Base-by-base conservation (phyloP, 1,284 basidiomycete species). In the Prillingera fragicola region DNA sequence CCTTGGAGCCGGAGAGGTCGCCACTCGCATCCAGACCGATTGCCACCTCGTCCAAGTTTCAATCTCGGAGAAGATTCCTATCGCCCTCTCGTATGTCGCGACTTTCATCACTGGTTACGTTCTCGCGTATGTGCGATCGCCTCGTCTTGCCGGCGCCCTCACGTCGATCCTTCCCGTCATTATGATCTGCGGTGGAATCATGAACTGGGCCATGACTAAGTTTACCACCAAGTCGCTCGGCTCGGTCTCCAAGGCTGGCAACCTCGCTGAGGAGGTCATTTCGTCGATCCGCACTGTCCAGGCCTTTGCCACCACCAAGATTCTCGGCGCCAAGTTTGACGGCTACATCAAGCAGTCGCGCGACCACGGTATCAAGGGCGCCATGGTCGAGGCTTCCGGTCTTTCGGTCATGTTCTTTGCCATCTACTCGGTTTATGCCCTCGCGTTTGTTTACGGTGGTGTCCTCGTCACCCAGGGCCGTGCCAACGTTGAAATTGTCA, bases 1-100 rank as follows among this genome's bases (percentile, higher is more conserved):
- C 17, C 80, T 96, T 45, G 92, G 94, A 17, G 85, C 91, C 4
- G 94, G 92, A 48, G 94, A 97, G 70, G 83, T 98, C 24, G 85
- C 94, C 1, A 95, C 91, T 2, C 83, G 91, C 43, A 96, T 97
- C 54, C 87, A 94, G 67, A 89, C 85, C 2, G 65, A 70, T 46
- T 67, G 63, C 40, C 60, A 89, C 72, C 71, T 90, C 34, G 80
- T 91, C 1, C 90, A 94, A 59, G 83, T 85, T 63, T 88, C 87
- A 17, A 85, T 86, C 5, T 87, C 84, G 0, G 90, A 95, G 69
- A 94, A 94, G 68, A 83, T 92, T 6, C 80, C 70, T 38, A 54
- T 69, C 41, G 55, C 63, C 14, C 56, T 65, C 78, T 3, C 71
- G 54, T 74, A 71, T 52, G 48, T 71, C 15, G 55, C 60, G 3